phyloP scores from a whole-genome alignment of 495 filamentous ascomycete genomes.

The Penicillium crystallinum region DNA sequence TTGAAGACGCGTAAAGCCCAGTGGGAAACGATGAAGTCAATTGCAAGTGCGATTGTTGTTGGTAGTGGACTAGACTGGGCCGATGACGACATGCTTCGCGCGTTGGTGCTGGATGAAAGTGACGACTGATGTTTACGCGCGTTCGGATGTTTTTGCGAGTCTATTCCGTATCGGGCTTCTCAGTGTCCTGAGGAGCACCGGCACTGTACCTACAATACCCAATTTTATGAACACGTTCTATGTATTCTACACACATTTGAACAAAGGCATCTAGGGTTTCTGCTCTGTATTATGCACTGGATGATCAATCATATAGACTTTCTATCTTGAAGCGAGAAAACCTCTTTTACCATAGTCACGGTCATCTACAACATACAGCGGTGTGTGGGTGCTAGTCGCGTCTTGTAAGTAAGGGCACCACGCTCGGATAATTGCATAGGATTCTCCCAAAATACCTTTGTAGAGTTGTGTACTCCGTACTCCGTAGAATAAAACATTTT shows the following conservation, averaged over 20 bases:
- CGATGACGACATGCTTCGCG: constrained; percentile 59
- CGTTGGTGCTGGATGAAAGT: constrained; percentile 71
- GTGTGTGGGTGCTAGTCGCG: neutral
- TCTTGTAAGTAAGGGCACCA: neutral
- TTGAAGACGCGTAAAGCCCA: constrained; percentile 51
- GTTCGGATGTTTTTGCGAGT: neutral
- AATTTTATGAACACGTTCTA: neutral
- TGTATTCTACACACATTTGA: neutral
- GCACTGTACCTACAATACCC: constrained; percentile 2
- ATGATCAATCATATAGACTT: neutral
- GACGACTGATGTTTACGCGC: constrained; percentile 40
- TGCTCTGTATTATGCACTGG: neutral
- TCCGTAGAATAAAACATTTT: too few species aligned
- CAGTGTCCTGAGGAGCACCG: neutral
- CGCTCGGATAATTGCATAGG: neutral
- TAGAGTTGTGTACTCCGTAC: too few species aligned
- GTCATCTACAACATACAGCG: neutral
- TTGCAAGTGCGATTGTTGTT: constrained; percentile 67
- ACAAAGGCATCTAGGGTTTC: neutral
- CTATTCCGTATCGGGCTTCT: neutral
- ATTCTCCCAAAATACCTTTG: too few species aligned
- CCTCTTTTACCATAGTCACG: too few species aligned
- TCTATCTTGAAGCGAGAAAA: too few species aligned
- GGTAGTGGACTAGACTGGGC: constrained; percentile 85
- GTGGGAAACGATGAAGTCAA: constrained; percentile 71